Percentiles rank a stretch among this genome's conserved stretches.
These are phyloP conservation scores for Trapa incisa DNA, from an alignment of 345 rosid genomes.

Conservation along the genomic window DNA sequence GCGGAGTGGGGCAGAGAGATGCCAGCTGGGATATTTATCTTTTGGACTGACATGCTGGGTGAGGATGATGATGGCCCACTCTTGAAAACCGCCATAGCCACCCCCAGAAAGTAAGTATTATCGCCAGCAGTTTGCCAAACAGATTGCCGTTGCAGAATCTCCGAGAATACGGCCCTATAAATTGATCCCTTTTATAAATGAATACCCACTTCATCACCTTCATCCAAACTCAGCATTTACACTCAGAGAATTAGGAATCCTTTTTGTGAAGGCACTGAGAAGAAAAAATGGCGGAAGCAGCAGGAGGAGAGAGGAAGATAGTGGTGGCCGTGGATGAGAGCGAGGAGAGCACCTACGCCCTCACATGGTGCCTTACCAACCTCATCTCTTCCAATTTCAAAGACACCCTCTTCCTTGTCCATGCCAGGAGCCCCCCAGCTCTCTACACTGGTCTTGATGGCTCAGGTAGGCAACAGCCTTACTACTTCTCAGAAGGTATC, in stretches of 20 bases:
- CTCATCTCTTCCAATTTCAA: slow-evolving; percentile 17
- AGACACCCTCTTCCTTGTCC: slow-evolving; percentile 40
- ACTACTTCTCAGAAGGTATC: neutral
- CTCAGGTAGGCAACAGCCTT: slow-evolving; percentile 21
- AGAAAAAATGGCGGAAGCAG: slow-evolving; percentile 4
- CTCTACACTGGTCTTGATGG: slow-evolving; percentile 32
- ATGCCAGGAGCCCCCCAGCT: slow-evolving; percentile 27
- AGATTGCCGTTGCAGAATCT: neutral
- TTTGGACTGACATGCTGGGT: neutral
- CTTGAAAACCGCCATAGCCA: slow-evolving; percentile 6
- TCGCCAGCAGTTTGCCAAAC: slow-evolving; percentile 6
- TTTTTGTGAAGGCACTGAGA: neutral
- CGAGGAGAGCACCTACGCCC: slow-evolving; percentile 55
- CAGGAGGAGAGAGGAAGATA: slow-evolving; percentile 23
- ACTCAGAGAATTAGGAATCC: too few species aligned
- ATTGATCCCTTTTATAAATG: neutral
- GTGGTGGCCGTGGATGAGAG: slow-evolving; percentile 52
- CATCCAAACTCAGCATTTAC: neutral
- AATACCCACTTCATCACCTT: neutral
- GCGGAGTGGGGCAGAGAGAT: too few species aligned
- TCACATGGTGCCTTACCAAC: slow-evolving; percentile 44
- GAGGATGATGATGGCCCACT: slow-evolving; percentile 5
- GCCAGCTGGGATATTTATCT: neutral
- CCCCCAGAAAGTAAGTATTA: neutral
- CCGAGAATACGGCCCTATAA: neutral